These are phyloP conservation scores for Tolypocladium tropicale DNA, from an alignment of 2,329 filamentous ascomycete species.

Conservation along the genomic window DNA sequence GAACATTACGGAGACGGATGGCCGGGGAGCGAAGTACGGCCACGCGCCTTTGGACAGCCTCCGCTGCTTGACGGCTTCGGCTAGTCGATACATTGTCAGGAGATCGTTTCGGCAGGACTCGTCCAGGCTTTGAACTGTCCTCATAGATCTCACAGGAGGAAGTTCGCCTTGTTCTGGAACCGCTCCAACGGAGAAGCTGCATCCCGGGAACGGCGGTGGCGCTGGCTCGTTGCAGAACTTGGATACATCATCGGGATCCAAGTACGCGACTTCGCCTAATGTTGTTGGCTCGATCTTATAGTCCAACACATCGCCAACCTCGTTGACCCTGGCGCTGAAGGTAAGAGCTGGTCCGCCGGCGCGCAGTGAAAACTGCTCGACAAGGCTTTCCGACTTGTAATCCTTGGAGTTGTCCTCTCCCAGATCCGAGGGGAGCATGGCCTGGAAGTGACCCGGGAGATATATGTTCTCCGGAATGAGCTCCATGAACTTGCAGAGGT, in stretches of 20 bases:
- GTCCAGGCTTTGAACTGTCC: constrained; percentile 29
- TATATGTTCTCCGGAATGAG: constrained; percentile 51
- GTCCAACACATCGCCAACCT: constrained; percentile 41
- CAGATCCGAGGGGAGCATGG: constrained; percentile 42
- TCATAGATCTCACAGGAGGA: constrained; percentile 31
- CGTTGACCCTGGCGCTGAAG: constrained; percentile 49
- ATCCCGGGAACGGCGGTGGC: constrained; percentile 9
- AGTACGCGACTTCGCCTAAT: constrained; percentile 44
- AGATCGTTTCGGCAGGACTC: constrained; percentile 34
- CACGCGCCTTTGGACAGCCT: constrained; percentile 38
- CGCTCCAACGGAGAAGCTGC: constrained; percentile 19
- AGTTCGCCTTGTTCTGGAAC: constrained; percentile 6
- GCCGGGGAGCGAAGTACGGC: constrained; percentile 33
- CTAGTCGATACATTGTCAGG: constrained; percentile 34
- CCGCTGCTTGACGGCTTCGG: constrained; percentile 29
- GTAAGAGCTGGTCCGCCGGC: constrained; percentile 43
- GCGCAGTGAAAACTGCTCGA: constrained; percentile 45
- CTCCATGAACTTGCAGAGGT: constrained; percentile 50
- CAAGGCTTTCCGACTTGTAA: constrained; percentile 25
- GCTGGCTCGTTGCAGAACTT: constrained; percentile 27
- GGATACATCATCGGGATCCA: constrained; percentile 42
- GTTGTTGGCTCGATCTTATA: constrained; percentile 42
- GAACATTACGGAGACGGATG: constrained; percentile 34
- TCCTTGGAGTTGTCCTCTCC: constrained; percentile 17
- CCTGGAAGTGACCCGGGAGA: constrained; percentile 43